Evolutionary conservation across 129 eudicot genomes (phyloP).

Genomic region (Escallonia rubra): DNA sequence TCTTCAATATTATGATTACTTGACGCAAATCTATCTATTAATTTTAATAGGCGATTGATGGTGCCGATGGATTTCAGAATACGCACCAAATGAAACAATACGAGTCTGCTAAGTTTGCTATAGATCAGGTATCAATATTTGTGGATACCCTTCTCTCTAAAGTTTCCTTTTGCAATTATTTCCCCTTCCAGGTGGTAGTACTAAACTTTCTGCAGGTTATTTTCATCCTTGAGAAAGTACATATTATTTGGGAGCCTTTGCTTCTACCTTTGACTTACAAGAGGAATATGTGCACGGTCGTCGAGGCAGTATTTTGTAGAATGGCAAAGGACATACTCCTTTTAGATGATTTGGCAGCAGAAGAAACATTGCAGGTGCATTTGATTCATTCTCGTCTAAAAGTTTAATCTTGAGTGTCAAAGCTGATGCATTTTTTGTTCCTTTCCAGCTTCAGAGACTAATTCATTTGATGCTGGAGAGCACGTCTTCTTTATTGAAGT

Average conservation of each 20-base stretch:
- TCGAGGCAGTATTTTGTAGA: conserved; percentile 76
- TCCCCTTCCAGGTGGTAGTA: background rate
- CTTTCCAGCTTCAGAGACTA: conserved; percentile 75
- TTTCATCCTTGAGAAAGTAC: conserved; percentile 94
- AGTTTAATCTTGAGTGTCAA: background rate
- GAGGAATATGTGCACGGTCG: conserved; percentile 53
- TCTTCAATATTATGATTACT: conserved; percentile 2
- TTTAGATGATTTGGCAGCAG: conserved; percentile 96
- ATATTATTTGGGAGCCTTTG: conserved; percentile 85
- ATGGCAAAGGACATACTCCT: conserved; percentile 79
- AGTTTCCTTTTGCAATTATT: background rate
- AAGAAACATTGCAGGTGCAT: conserved; percentile 83
- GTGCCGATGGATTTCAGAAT: conserved; percentile 95
- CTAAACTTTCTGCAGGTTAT: conserved; percentile 52
- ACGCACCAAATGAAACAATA: conserved; percentile 74
- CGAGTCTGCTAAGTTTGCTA: conserved; percentile 79
- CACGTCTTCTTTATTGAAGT: conserved; percentile 59
- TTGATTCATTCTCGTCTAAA: background rate
- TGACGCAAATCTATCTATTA: conserved; percentile 11
- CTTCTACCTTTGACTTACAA: conserved; percentile 67
- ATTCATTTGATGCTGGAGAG: conserved; percentile 70
- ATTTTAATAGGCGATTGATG: conserved; percentile 67
- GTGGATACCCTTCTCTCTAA: background rate
- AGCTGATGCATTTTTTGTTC: conserved; percentile 12
- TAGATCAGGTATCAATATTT: conserved; percentile 66